These are phyloP conservation scores for Hymenoscyphus repandus DNA, from an alignment of 2,329 filamentous ascomycete species.

Conservation along the genomic window DNA sequence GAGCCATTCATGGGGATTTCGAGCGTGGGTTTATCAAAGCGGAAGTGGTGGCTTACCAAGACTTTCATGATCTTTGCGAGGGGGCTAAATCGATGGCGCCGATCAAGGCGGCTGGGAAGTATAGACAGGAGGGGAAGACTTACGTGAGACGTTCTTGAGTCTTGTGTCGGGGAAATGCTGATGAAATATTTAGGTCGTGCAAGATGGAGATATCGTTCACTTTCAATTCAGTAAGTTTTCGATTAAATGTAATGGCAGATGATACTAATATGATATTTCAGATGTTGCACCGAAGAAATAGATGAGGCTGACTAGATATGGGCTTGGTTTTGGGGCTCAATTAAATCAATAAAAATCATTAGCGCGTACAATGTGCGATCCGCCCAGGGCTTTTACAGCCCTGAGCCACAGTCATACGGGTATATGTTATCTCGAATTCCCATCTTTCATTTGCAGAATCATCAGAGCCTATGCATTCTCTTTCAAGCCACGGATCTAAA, in stretches of 20 bases:
- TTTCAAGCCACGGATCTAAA: no score
- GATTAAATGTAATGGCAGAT: neutral
- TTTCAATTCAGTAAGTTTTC: conserved; percentile 39
- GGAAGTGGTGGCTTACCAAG: conserved; percentile 41
- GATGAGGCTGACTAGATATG: neutral
- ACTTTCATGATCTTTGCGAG: conserved; percentile 40
- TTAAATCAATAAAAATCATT: no score
- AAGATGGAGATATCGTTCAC: conserved; percentile 40
- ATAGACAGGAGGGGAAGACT: conserved; percentile 40
- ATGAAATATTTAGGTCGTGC: conserved; percentile 26
- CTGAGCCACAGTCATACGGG: no score
- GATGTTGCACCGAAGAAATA: conserved; percentile 18
- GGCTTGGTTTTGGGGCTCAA: no score
- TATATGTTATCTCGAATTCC: no score
- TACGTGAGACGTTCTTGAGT: conserved; percentile 27
- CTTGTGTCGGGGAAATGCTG: neutral
- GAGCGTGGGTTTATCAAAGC: conserved; percentile 42
- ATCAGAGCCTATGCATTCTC: no score
- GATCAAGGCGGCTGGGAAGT: conserved; percentile 42
- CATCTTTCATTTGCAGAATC: no score
- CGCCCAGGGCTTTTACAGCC: no score
- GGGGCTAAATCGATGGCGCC: conserved; percentile 40
- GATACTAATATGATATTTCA: neutral
- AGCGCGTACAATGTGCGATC: no score
- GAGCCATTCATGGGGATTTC: conserved; percentile 37